Evolutionary conservation across 371 early-diverging fungal genomes (phyloP), one percentile per base, ranked within the genome.

Genomic region (Mucor lusitanicus): DNA sequence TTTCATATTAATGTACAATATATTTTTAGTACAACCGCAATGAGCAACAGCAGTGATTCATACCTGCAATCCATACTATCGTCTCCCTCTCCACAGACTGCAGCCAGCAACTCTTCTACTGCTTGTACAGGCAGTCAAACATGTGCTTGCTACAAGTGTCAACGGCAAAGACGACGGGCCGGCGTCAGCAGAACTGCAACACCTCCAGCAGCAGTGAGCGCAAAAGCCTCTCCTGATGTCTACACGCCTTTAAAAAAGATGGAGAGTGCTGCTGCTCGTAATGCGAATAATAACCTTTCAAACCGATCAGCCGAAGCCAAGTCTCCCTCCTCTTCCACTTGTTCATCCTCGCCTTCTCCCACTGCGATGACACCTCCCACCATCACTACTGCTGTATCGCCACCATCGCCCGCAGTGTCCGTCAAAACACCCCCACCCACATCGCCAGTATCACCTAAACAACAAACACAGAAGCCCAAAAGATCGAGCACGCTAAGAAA

Each of bases 71-170:
- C 74, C 21, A 74, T 74, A 30, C 28, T 74, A 27, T 61, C 60
- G 19, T 57, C 60, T 39, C 56, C 67, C 23, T n/a, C 68, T 35
- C 37, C 57, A 23, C 32, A 48, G 3, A 9, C 62, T 32, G 59
- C 72, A 42, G 54, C 64, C 23, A 30, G 42, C 30, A 44, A 54
- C 37, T 25, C 63, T 37, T n/a, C 62, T 37, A 19, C 37, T 57
- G 23, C 66, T 64, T 76, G 73, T 61, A 70, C 69, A 33, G 64
- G 71, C 8, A 53, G 53, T 40, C 37, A 35, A 15, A 32, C 57
- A 25, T 84, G 84, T 70, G 35, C 61, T 19, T 84, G 84, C 50
- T 84, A 81, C 53, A 79, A 75, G 55, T 84, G 84, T 33, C 73
- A 78, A 68, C 71, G 81, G 53, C 84, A 80, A 48, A 71, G 77